Conservation (phyloP, 176 grass and related monocot species). For the Pharus latifolius region DNA sequence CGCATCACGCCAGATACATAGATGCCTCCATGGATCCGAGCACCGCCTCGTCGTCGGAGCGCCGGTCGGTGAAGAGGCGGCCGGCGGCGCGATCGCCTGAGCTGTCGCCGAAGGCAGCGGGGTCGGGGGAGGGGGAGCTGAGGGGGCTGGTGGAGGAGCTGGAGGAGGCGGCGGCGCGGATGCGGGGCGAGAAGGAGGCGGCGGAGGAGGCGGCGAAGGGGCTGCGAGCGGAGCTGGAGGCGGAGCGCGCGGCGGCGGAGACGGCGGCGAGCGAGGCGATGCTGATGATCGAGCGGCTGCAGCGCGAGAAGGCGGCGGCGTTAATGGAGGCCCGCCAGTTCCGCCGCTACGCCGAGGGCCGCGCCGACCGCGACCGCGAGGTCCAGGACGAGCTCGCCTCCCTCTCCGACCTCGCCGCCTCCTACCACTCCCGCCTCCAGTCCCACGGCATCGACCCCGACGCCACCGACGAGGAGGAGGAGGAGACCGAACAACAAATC, state of each 20-base stretch:
- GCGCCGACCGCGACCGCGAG: slow-evolving; percentile 49
- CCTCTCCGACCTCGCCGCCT: slow-evolving; percentile 38
- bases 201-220: slow-evolving; percentile 28
- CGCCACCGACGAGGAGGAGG: slow-evolving; percentile 34
- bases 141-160: slow-evolving; percentile 25
- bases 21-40: slow-evolving; percentile 38
- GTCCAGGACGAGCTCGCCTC: slow-evolving; percentile 56
- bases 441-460: slow-evolving; percentile 60
- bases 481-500: slow-evolving; percentile 13
- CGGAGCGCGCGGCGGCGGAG: slow-evolving; percentile 53
- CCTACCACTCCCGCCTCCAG: slow-evolving; percentile 55
- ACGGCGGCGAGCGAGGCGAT: slow-evolving; percentile 71
- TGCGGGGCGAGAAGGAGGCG: slow-evolving; percentile 41
- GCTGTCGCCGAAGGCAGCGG: slow-evolving; percentile 20
- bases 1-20: neutral
- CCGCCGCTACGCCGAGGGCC: slow-evolving; percentile 54
- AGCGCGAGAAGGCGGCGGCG: slow-evolving; percentile 78
- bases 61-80: slow-evolving; percentile 28
- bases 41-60: slow-evolving; percentile 6
- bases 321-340: slow-evolving; percentile 84
- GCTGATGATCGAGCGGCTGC: slow-evolving; percentile 84
- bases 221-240: slow-evolving; percentile 53
- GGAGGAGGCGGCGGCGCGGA: slow-evolving; percentile 19
- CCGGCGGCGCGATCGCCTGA: slow-evolving; percentile 26
- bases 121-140: neutral